Evolutionary conservation across 1,284 basidiomycete species (phyloP).

Genomic region (Cystobasidium sp.): DNA sequence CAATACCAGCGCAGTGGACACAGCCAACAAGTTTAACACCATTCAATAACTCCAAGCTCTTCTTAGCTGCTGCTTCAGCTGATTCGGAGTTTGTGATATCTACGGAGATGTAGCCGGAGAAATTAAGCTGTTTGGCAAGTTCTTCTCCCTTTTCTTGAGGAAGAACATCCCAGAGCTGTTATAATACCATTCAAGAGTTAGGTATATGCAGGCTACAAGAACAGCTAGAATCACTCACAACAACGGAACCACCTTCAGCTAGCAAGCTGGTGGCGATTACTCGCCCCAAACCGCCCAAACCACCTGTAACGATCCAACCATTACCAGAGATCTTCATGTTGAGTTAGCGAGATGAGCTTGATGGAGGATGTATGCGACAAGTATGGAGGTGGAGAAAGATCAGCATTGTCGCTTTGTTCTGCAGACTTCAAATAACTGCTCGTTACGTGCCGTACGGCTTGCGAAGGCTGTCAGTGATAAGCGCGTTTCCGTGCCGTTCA

Average conservation of each 20-base stretch:
- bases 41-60: slow-evolving; percentile 45
- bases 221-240: slow-evolving; percentile 19
- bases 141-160: slow-evolving; percentile 21
- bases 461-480: background rate
- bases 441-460: background rate
- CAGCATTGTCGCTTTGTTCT: background rate
- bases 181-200: slow-evolving; percentile 21
- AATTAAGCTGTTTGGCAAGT: background rate
- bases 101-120: slow-evolving; percentile 1
- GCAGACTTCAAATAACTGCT: background rate
- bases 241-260: slow-evolving; percentile 12
- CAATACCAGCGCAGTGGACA: slow-evolving; percentile 56
- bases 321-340: slow-evolving; percentile 33
- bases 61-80: slow-evolving; percentile 6
- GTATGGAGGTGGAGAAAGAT: background rate
- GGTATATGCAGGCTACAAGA: slow-evolving; percentile 45
- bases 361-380: background rate
- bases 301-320: slow-evolving; percentile 27
- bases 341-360: background rate
- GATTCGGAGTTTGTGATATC: slow-evolving; percentile 16
- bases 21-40: slow-evolving; percentile 53
- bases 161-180: slow-evolving; percentile 39
- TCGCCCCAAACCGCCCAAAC: slow-evolving; percentile 16
- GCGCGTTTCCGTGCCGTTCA: too few species aligned
- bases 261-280: slow-evolving; percentile 4